Evolutionary conservation across 257 asterid genomes (phyloP).

Genomic region (Oldenlandia corymbosa): DNA sequence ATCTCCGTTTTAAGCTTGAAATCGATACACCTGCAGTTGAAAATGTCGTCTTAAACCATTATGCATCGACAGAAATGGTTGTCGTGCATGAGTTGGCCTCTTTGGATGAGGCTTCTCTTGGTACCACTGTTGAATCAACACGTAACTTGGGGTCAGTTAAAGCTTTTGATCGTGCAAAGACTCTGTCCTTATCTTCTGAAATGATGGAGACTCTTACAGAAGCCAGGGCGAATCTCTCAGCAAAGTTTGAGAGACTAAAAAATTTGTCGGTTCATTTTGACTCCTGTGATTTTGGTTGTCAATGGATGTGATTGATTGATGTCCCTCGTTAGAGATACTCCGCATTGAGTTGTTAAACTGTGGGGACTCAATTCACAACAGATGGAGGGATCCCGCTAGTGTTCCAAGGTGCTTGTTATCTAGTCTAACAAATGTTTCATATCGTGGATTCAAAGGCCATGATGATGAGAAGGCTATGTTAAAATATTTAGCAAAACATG

Average conservation of each 20-base stretch:
- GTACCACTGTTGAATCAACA: neutral
- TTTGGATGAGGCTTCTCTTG: neutral
- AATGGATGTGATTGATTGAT: neutral
- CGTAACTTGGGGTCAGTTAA: neutral
- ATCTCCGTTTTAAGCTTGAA: neutral
- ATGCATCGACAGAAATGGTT: neutral
- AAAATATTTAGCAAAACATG: neutral
- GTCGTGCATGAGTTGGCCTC: neutral
- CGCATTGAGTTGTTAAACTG: neutral
- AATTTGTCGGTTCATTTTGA: neutral
- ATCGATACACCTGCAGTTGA: conserved; percentile 2
- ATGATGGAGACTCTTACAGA: neutral
- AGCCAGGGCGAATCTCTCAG: neutral
- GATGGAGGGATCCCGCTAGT: neutral
- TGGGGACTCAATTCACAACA: neutral
- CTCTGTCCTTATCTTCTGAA: too few species aligned
- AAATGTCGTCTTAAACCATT: neutral
- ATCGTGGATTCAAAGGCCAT: neutral
- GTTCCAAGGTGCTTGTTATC: neutral
- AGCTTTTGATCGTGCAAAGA: neutral
- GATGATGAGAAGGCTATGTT: neutral
- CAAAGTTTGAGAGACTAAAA: neutral
- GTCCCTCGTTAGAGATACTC: neutral
- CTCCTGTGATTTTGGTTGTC: neutral
- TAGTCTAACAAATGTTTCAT: neutral